Percentiles rank a stretch among this genome's conserved stretches.
Conservation (phyloP, 495 filamentous ascomycete genomes). For the Choiromyces venosus region DNA sequence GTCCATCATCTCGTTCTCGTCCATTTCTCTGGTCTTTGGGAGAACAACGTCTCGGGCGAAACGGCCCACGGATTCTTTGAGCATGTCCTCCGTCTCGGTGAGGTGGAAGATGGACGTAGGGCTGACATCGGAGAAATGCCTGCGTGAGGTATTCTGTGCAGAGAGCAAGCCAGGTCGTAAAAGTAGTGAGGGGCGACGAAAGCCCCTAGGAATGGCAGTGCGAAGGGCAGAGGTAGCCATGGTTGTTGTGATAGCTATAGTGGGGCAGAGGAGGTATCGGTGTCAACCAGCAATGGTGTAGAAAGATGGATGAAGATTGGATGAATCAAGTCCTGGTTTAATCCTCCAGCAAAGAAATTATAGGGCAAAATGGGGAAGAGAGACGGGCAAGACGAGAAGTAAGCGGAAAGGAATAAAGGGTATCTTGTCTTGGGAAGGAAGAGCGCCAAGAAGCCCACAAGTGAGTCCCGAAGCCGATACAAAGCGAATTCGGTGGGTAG, state of each 20-base stretch:
- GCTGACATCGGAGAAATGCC: conserved; percentile 42
- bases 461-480: conserved; percentile 24
- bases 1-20: conserved; percentile 95
- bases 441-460: conserved; percentile 25
- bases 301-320: neutral
- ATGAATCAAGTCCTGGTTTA: neutral
- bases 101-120: conserved; percentile 91
- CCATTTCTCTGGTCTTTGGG: conserved; percentile 94
- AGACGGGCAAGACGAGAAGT: neutral
- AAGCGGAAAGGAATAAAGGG: neutral
- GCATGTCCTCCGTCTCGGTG: conserved; percentile 81
- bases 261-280: neutral
- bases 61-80: conserved; percentile 84
- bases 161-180: conserved; percentile 17
- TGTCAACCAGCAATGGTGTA: neutral
- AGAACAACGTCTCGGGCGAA: conserved; percentile 83
- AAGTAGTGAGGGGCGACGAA: conserved; percentile 14
- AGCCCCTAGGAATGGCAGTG: conserved; percentile 17
- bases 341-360: neutral
- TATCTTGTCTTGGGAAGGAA: neutral
- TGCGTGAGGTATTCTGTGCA: conserved; percentile 11
- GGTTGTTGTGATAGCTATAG: neutral
- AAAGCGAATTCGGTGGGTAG: conserved; percentile 16
- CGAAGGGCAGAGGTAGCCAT: conserved; percentile 21
- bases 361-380: neutral